Base-by-base conservation (phyloP, 2,329 filamentous ascomycete genomes). In the Coleophoma eucalyptorum region DNA sequence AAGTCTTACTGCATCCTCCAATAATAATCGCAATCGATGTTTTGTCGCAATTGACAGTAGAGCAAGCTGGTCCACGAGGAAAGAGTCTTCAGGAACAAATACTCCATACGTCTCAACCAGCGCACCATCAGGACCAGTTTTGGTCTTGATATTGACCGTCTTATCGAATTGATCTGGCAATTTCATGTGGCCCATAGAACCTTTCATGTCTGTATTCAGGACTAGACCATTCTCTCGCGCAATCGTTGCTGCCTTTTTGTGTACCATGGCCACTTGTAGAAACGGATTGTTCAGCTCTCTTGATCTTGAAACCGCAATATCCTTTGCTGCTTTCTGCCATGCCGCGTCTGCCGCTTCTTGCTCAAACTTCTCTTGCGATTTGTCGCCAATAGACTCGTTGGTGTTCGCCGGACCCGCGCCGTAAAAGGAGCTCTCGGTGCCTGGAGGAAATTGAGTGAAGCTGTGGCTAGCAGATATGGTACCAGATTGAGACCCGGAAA, bases 11-110 rank as follows among this genome's bases (percentile, higher is more conserved):
- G 90, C 84, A 60, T 96, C 91, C 62, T 92, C 87, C 3, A 97
- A 65, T 31, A 97, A 70, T 12, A 84, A 81, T 48, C 89, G 79
- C 35, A 97, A 61, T 26, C 90, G 81, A 59, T 95, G 87, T 64
- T 93, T 90, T 10, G 90, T 85, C 16, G 89, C 89, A 50, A 97
- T 79, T 5, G 90, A 94, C 51, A 97, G 67, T 15, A 97, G 75
- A 21, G 89, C 87, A 42, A 97, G 72, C 58, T 97, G 88, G 54
- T 96, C 91, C 13, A 88, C 86, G 33, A 96, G 74, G 49, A 81
- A 84, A 2, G 89, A 83, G 41, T 91, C 87, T 34, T 87, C 83
- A 0, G 94, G 80, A 35, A 95, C 80, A 49, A 87, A 90, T 18
- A 83, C 82, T 2, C 84, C 85, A 13, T 76, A 78, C 1, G 85